Evolutionary conservation across 306 rosid species (phyloP), one percentile per base, ranked within the genome.

Genomic region (Abrus precatorius): DNA sequence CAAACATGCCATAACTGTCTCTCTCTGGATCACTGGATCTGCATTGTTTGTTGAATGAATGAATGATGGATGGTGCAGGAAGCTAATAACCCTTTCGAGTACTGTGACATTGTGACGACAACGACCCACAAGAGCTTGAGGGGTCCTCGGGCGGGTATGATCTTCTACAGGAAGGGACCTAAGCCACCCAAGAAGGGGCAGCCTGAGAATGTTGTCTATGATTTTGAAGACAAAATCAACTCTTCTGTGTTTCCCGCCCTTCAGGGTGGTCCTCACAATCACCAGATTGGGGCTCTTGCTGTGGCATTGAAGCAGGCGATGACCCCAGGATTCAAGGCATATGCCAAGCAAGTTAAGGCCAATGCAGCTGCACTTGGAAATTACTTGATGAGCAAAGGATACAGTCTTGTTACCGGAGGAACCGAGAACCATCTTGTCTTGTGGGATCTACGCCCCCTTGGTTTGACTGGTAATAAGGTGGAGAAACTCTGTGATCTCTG

Each of bases 401-500:
- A 94, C 90, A 90, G 84, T 83, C 97, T 92, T 75, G 98, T 94
- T 83, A 94, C 98, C 0, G 95, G 93, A 29, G 98, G 98, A 86
- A 92, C 98, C 10, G 97, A 92, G 88, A 94, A 94, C 85, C 98
- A 94, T 82, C 97, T 92, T 77, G 97, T 94, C 82, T 88, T 94
- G 80, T 94, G 98, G 98, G 98, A 94, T 91, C 98, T 94, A 76
- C 90, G 97, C 64, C 98, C 98, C 75, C 91, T 94, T 77, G 97
- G 98, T 60, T 87, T 94, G 90, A 94, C 98, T 0, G 98, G 98
- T 94, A 88, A 94, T 70, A 94, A 94, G 96, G 98, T 94, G n/a
- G 98, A 94, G 89, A 94, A 94, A 87, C 96, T 94, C 7, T 94
- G 98, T 78, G 98, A 94, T 59, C 88, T 94, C 14, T 89, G 94